Percentiles rank a stretch among this genome's conserved stretches.
phyloP scores from a whole-genome alignment of 75 land plant species.

The Cupressus sempervirens region DNA sequence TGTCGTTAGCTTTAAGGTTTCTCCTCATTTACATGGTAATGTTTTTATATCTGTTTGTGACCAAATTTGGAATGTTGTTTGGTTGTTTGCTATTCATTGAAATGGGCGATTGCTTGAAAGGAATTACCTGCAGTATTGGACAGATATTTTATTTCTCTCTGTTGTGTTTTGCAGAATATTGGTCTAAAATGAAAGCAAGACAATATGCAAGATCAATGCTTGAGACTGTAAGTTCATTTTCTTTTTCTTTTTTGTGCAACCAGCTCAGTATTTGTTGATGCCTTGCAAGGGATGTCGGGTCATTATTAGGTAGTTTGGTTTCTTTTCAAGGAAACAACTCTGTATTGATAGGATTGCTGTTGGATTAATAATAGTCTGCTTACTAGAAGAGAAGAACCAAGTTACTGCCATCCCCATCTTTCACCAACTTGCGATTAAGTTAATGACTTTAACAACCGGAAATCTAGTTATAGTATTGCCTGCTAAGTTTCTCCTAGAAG shows the following conservation, averaged over 20 bases:
- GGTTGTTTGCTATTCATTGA: neutral
- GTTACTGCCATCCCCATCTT: neutral
- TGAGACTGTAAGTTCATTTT: neutral
- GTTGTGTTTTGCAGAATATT: constrained; percentile 1
- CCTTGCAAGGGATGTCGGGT: neutral
- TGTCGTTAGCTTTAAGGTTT: constrained; percentile 43
- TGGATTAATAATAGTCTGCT: neutral
- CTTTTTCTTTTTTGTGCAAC: neutral
- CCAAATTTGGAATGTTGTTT: neutral
- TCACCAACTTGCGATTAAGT: neutral
- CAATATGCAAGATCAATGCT: neutral
- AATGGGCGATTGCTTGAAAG: neutral
- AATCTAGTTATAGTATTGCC: neutral
- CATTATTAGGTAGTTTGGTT: neutral
- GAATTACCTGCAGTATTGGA: neutral
- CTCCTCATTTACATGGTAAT: constrained; percentile 32
- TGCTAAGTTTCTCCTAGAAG: neutral
- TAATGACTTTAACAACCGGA: neutral
- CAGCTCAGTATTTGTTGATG: neutral
- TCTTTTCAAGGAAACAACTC: neutral
- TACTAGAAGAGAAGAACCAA: neutral
- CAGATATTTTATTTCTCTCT: neutral
- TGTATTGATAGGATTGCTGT: neutral
- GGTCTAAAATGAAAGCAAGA: constrained; percentile 7
- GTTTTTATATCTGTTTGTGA: constrained; percentile 3